Base-by-base conservation (phyloP, 257 asterid species). In the Osmanthus fragrans region DNA sequence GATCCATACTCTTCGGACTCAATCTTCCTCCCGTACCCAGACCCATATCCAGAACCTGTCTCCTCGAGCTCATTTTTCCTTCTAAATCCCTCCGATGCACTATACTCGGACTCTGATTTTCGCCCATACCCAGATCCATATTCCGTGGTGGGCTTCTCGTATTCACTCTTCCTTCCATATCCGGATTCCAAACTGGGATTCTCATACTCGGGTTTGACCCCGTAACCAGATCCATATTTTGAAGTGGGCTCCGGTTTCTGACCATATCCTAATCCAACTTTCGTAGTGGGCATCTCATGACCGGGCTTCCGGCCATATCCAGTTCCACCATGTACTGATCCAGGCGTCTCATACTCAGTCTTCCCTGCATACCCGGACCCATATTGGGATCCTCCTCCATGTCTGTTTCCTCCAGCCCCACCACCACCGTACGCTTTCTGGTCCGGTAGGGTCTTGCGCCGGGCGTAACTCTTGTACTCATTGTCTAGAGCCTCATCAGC, bases 391-490 rank as follows among this genome's bases (percentile, higher is more conserved):
- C 80, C 77, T 13, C 83, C 85, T 5, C 83, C 86, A 4, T 79
- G 68, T 82, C 79, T 85, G 19, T 85, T 76, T n/a, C 45, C 73
- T 49, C 68, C 89, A 72, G 65, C 36, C 60, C 39, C 86, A 1
- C 82, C 85, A 0, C 85, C 85, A 15, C 79, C 90, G 7, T 81
- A 83, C 1, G 84, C 29, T 18, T 81, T 72, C 8, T 81, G 82
- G 1, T 77, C 75, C 3, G 96, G 96, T 16, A 90, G 86, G 74
- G 91, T 91, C 77, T 87, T 88, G 79, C 92, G 94, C 0, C 96
- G 86, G 72, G 81, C 84, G 72, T 90, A 95, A 82, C 94, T 91
- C 85, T 88, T 88, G 89, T 91, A 93, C 89, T 95, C 97, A 18
- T 85, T 84, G 1, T 90, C 96, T n/a, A 87, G 77, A 4, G 94